Percentiles rank a stretch among this genome's conserved stretches.
Conservation (phyloP, 495 filamentous ascomycete genomes). For the Podospora conica region DNA sequence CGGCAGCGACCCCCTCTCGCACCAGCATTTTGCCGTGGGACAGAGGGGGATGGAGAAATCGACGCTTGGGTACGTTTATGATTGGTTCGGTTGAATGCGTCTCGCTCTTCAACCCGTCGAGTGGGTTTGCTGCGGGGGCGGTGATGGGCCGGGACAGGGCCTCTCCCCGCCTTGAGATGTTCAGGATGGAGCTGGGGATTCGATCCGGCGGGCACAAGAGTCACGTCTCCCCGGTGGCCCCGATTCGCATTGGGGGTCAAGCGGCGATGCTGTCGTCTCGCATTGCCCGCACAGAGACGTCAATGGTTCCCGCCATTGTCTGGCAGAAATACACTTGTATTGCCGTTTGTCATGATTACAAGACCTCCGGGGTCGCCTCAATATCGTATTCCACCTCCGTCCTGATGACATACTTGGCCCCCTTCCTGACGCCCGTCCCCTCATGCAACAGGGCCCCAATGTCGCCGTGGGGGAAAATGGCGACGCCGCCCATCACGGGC, state of each 20-base stretch:
- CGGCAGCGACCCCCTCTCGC: not conserved
- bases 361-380: constrained; percentile 17
- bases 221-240: not conserved
- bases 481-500: constrained; percentile 41
- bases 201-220: not conserved
- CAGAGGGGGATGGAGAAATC: not conserved
- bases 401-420: constrained; percentile 44
- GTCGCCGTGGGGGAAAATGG: constrained; percentile 45
- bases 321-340: not conserved
- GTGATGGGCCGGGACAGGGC: too few relatives aligned
- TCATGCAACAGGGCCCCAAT: constrained; percentile 40
- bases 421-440: constrained; percentile 41
- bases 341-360: not conserved
- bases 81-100: not conserved
- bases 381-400: constrained; percentile 46
- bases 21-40: not conserved
- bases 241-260: not conserved
- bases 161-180: not conserved
- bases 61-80: not conserved
- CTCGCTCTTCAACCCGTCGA: not conserved
- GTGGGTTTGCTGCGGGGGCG: not conserved
- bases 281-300: not conserved
- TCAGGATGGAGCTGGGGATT: not conserved
- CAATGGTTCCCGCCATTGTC: not conserved
- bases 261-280: not conserved